Evolutionary conservation across 371 early-diverging fungal species (phyloP), one percentile per base, ranked within the genome.

Genomic region (Lichtheimia corymbifera): DNA sequence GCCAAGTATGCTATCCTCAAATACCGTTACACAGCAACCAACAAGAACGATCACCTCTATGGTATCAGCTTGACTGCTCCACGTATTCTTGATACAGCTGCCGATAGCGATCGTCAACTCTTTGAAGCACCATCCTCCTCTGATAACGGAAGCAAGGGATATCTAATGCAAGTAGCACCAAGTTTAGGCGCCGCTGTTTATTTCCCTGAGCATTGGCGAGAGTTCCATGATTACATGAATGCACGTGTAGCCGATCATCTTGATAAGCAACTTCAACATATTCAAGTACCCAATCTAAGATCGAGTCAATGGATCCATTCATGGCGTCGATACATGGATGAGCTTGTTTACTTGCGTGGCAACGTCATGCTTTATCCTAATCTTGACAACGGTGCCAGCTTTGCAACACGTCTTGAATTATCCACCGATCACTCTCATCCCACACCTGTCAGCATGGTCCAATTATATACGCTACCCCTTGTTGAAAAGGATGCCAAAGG

Each of bases 171-270:
- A 61, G 64, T 78, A 2, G 42, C 60, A 15, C 47, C 47, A 18
- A 83, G 83, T 4, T 72, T 76, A 53, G 73, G 71, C 54, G 79
- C 80, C 50, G 83, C 86, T 2, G 70, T 86, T 3, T 87, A 82
- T 53, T 87, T 87, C 56, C 88, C 88, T 4, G 85, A 87, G 44
- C 78, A 84, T 44, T 87, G 88, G 88, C 71, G 83, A 30, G 86
- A 87, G 58, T 87, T 85, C 59, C 88, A 86, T 50, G 83, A 84
- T 53, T 85, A 84, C 63, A 73, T 86, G 14, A 79, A 82, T 2
- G 79, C 80, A 14, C 71, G 85, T 9, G 49, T 81, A 44, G 65
- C 79, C 45, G 85, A 85, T 61, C 68, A 68, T 24, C 64, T 61
- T 30, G 58, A 53, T 18, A 60, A 66, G 7, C 68, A 72, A 14